These are phyloP conservation scores for Trypanosoma congolense DNA, from an alignment of 208 protist genomes.

Conservation along the genomic window DNA sequence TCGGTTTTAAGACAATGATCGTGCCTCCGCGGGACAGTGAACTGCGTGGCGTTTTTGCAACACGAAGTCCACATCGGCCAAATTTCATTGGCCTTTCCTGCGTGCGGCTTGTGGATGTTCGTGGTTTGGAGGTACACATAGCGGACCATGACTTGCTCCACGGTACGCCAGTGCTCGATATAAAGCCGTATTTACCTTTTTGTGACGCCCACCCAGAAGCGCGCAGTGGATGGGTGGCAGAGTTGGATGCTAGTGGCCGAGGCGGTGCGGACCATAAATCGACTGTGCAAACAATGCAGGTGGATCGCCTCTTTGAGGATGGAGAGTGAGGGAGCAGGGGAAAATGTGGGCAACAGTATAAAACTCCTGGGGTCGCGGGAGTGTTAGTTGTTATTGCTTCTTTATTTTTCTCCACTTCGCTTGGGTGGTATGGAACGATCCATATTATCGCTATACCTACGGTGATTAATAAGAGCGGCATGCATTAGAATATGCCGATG, in stretches of 20 bases:
- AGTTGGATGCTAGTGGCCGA: slow-evolving; percentile 59
- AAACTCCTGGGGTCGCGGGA: too few species aligned
- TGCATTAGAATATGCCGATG: too few species aligned
- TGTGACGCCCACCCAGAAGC: slow-evolving; percentile 80
- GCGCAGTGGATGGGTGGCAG: slow-evolving; percentile 76
- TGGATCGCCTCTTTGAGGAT: slow-evolving; percentile 55
- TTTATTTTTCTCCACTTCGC: too few species aligned
- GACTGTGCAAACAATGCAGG: slow-evolving; percentile 35
- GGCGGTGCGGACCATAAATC: slow-evolving; percentile 78
- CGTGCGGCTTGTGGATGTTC: slow-evolving; percentile 75
- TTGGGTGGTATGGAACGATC: too few species aligned
- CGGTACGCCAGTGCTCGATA: slow-evolving; percentile 94
- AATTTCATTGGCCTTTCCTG: slow-evolving; percentile 90
- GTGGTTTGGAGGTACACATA: slow-evolving; percentile 79
- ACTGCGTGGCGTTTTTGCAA: slow-evolving; percentile 87
- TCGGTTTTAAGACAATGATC: slow-evolving; percentile 82
- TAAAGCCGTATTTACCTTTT: slow-evolving; percentile 94
- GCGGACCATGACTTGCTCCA: slow-evolving; percentile 93
- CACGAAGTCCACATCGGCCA: slow-evolving; percentile 86
- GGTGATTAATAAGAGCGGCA: too few species aligned
- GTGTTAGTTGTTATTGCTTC: too few species aligned
- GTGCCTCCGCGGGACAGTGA: slow-evolving; percentile 77
- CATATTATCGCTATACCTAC: too few species aligned
- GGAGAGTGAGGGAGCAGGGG: background rate
- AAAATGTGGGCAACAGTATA: too few species aligned